Evolutionary conservation across 345 rosid species (phyloP).

Genomic region (Anastatica hierochuntica): DNA sequence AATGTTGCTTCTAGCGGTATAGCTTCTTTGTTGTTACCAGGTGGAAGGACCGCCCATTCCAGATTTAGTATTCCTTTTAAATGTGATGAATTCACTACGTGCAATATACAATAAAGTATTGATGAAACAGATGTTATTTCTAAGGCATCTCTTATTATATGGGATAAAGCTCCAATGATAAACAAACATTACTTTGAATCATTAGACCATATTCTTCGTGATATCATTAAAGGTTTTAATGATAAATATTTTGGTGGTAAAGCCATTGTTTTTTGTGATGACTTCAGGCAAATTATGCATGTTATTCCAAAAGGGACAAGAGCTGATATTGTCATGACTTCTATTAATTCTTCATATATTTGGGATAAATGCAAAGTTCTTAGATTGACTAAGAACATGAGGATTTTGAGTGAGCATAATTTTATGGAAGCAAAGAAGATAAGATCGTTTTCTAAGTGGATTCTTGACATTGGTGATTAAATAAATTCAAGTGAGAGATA

Average conservation of each 20-base stretch:
- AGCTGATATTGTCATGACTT: neutral
- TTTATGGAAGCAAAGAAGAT: neutral
- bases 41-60: too few relatives aligned
- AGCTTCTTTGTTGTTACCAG: too few relatives aligned
- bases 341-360: neutral
- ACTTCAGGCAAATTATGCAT: neutral
- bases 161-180: too few relatives aligned
- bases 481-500: too few relatives aligned
- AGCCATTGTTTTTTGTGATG: neutral
- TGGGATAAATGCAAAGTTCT: neutral
- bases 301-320: neutral
- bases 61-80: too few relatives aligned
- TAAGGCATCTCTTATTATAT: too few relatives aligned
- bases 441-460: rapidly evolving
- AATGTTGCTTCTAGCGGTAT: too few relatives aligned
- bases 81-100: too few relatives aligned
- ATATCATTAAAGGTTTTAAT: neutral
- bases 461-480: neutral
- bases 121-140: too few relatives aligned
- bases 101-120: too few relatives aligned
- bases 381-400: neutral
- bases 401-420: neutral
- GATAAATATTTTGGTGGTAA: neutral
- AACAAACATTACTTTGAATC: neutral
- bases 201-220: neutral